phyloP scores from a whole-genome alignment of 345 rosid genomes.

The Sonneratia caseolaris region DNA sequence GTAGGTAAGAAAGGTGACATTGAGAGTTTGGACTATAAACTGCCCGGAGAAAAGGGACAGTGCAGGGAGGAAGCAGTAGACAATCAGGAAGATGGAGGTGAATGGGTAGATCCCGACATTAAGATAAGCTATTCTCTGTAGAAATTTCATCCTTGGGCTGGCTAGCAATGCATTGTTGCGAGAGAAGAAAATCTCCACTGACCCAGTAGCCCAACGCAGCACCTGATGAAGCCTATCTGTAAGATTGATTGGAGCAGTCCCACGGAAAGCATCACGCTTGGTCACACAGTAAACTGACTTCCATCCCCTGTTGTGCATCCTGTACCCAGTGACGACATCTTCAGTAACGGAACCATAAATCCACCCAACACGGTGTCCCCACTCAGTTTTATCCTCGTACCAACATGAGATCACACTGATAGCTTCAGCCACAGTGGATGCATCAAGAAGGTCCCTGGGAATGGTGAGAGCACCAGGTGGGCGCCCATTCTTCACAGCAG shows the following conservation, averaged over 20 bases:
- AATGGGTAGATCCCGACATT: slow-evolving; percentile 97
- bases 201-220: slow-evolving; percentile 97
- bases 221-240: slow-evolving; percentile 98
- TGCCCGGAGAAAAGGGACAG: slow-evolving; percentile 94
- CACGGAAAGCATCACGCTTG: slow-evolving; percentile 91
- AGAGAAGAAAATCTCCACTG: slow-evolving; percentile 94
- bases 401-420: slow-evolving; percentile 96
- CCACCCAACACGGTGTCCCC: slow-evolving; percentile 99
- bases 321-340: slow-evolving; percentile 94
- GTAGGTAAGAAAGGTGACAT: slow-evolving; percentile 78
- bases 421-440: slow-evolving; percentile 93
- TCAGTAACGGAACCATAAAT: slow-evolving; percentile 98
- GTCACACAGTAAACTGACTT: slow-evolving; percentile 96
- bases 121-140: slow-evolving; percentile 86
- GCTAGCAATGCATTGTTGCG: slow-evolving; percentile 90
- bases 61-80: slow-evolving; percentile 96
- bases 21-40: slow-evolving; percentile 75
- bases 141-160: slow-evolving; percentile 73
- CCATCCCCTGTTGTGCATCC: slow-evolving; percentile 99
- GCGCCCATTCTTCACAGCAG: slow-evolving; percentile 84
- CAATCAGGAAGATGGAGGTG: slow-evolving; percentile 86
- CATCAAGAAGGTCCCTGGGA: slow-evolving; percentile 88
- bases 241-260: slow-evolving; percentile 93
- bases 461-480: slow-evolving; percentile 90
- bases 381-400: slow-evolving; percentile 98